Conservation (phyloP, 495 filamentous ascomycete genomes). For the Xylaria bambusicola region DNA sequence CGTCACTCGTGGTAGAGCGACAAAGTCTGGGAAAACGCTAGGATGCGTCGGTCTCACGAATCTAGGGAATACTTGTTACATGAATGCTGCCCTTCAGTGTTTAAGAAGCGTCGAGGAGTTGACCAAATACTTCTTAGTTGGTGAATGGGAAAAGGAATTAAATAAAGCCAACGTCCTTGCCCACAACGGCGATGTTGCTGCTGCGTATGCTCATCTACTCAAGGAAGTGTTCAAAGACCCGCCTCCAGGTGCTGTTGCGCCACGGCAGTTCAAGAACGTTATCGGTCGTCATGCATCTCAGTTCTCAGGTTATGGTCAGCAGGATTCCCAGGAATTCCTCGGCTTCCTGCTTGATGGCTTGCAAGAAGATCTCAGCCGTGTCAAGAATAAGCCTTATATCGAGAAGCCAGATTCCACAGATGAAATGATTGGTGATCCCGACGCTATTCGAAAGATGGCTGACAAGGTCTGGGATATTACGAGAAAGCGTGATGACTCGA, state of each 20-base stretch:
- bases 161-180: conserved; percentile 82
- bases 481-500: conserved; percentile 88
- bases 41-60: conserved; percentile 85
- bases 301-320: conserved; percentile 93
- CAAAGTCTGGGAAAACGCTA: conserved; percentile 58
- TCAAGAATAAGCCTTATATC: conserved; percentile 94
- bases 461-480: conserved; percentile 88
- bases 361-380: conserved; percentile 91
- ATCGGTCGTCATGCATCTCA: conserved; percentile 78
- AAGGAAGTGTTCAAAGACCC: conserved; percentile 69
- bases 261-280: conserved; percentile 74
- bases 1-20: conserved; percentile 67
- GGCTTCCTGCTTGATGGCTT: conserved; percentile 93
- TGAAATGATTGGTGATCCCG: conserved; percentile 84
- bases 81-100: conserved; percentile 97
- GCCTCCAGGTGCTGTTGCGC: conserved; percentile 63
- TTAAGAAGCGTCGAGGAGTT: conserved; percentile 88
- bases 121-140: conserved; percentile 82
- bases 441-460: conserved; percentile 77
- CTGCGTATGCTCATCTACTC: conserved; percentile 73
- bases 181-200: conserved; percentile 80
- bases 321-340: conserved; percentile 97
- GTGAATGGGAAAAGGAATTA: conserved; percentile 72
- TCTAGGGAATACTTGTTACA: conserved; percentile 96
- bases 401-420: conserved; percentile 98